Conservation (phyloP, 2,329 filamentous ascomycete genomes). For the Aspergillus sp. region DNA sequence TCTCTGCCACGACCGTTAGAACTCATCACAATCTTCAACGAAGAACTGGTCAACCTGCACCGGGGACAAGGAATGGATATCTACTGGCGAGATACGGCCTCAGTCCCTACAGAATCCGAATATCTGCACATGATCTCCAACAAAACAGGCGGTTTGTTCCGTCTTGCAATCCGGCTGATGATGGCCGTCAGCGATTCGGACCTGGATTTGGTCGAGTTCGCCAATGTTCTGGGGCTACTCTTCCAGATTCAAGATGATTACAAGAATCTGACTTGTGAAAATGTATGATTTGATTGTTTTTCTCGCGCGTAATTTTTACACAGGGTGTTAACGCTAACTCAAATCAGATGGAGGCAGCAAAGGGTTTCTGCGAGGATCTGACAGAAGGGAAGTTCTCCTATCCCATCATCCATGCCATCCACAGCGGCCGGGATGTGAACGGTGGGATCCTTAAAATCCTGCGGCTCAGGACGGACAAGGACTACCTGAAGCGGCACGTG, state of each 20-base stretch:
- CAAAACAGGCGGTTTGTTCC: slow-evolving; percentile 17
- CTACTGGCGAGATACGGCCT: slow-evolving; percentile 33
- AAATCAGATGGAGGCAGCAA: slow-evolving; percentile 40
- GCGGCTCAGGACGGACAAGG: slow-evolving; percentile 72
- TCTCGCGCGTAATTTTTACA: no score
- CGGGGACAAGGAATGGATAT: slow-evolving; percentile 37
- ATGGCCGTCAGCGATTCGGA: neutral
- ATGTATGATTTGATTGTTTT: neutral
- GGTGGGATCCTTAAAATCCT: slow-evolving; percentile 78
- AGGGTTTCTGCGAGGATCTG: slow-evolving; percentile 85
- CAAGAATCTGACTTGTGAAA: slow-evolving; percentile 57
- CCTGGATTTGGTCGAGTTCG: slow-evolving; percentile 47
- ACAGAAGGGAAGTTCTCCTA: slow-evolving; percentile 95
- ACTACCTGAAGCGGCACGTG: slow-evolving; percentile 79
- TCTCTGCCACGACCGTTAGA: slow-evolving; percentile 22
- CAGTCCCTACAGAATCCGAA: slow-evolving; percentile 32
- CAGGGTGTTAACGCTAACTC: neutral
- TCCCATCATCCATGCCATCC: slow-evolving; percentile 83
- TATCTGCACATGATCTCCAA: slow-evolving; percentile 35
- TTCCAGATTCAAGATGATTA: slow-evolving; percentile 57
- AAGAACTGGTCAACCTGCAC: slow-evolving; percentile 33
- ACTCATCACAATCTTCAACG: slow-evolving; percentile 26
- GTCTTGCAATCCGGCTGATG: slow-evolving; percentile 12
- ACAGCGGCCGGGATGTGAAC: slow-evolving; percentile 40
- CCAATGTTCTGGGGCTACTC: slow-evolving; percentile 43